A percentile compares a stretch with the other conserved stretches of the same genome.
These are phyloP conservation scores for Penicillium rolfsii DNA, from an alignment of 2,329 filamentous ascomycete species.

Conservation along the genomic window DNA sequence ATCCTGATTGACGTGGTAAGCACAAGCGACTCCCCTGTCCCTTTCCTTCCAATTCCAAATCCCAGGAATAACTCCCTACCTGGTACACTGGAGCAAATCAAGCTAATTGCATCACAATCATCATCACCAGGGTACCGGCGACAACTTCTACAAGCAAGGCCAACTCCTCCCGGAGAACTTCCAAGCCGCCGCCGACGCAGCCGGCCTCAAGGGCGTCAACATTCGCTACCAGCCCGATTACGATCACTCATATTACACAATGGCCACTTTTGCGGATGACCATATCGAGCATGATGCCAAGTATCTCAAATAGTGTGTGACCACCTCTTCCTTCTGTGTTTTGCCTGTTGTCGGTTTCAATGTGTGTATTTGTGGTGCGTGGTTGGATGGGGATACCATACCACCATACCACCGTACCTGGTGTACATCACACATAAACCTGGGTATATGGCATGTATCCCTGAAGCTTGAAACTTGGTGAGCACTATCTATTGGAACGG, in stretches of 20 bases:
- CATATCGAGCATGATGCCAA: constrained; percentile 92
- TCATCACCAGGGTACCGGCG: constrained; percentile 71
- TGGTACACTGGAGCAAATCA: not conserved
- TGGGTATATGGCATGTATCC: not conserved
- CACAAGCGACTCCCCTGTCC: constrained; percentile 26
- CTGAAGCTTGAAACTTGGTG: constrained; percentile 3
- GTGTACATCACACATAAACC: not conserved
- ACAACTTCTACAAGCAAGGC: constrained; percentile 94
- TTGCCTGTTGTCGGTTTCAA: not conserved
- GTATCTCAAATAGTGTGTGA: constrained; percentile 64
- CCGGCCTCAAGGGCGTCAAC: constrained; percentile 71
- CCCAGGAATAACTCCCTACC: too few relatives aligned
- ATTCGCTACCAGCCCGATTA: constrained; percentile 88
- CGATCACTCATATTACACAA: constrained; percentile 97
- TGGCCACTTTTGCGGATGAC: constrained; percentile 85
- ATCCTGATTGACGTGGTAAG: constrained; percentile 84
- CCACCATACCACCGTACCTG: not conserved
- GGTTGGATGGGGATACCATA: constrained; percentile 8
- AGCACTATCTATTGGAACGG: constrained; percentile 8
- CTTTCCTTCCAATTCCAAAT: too few relatives aligned
- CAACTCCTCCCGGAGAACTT: constrained; percentile 96
- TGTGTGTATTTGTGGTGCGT: not conserved
- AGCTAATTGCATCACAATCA: constrained; percentile 35
- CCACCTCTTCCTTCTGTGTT: constrained; percentile 11
- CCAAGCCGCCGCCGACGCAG: constrained; percentile 73